phyloP scores from a whole-genome alignment of 192 early-diverging fungal species.

The Umbelopsis ramanniana region DNA sequence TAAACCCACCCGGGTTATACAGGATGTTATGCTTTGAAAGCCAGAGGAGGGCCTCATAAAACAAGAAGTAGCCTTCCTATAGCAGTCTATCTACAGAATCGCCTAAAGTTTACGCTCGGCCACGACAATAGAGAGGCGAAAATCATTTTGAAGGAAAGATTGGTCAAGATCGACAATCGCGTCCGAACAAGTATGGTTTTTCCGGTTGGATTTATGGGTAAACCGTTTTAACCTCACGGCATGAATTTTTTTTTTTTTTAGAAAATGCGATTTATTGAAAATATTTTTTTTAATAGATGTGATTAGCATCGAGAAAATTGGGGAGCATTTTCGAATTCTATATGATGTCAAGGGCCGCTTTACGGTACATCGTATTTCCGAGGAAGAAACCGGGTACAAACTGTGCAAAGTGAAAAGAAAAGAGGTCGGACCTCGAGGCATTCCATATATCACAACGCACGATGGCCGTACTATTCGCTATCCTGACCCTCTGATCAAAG shows the following conservation, averaged over 20 bases:
- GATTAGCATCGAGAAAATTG: slow-evolving; percentile 91
- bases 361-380: slow-evolving; percentile 98
- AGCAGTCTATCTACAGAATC: slow-evolving; percentile 97
- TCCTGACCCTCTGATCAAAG: slow-evolving; percentile 99
- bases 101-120: slow-evolving; percentile 97
- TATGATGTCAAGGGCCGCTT: slow-evolving; percentile 99
- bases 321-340: slow-evolving; percentile 99
- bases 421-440: slow-evolving; percentile 91
- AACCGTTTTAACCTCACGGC: slow-evolving; percentile 14
- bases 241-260: too few species aligned
- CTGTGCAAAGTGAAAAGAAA: slow-evolving; percentile 97
- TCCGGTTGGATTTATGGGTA: slow-evolving; percentile 97
- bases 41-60: slow-evolving; percentile 98
- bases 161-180: slow-evolving; percentile 99
- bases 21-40: slow-evolving; percentile 80
- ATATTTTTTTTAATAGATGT: slow-evolving; percentile 71
- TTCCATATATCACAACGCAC: slow-evolving; percentile 97
- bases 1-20: background rate
- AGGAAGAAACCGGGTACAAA: slow-evolving; percentile 99
- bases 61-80: slow-evolving; percentile 97
- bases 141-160: slow-evolving; percentile 95
- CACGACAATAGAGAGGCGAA: slow-evolving; percentile 85
- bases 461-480: slow-evolving; percentile 99
- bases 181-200: slow-evolving; percentile 94
- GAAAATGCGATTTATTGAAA: too few species aligned